Evolutionary conservation across 2,329 filamentous ascomycete species (phyloP).

Genomic region (Neofusicoccum laricinum): DNA sequence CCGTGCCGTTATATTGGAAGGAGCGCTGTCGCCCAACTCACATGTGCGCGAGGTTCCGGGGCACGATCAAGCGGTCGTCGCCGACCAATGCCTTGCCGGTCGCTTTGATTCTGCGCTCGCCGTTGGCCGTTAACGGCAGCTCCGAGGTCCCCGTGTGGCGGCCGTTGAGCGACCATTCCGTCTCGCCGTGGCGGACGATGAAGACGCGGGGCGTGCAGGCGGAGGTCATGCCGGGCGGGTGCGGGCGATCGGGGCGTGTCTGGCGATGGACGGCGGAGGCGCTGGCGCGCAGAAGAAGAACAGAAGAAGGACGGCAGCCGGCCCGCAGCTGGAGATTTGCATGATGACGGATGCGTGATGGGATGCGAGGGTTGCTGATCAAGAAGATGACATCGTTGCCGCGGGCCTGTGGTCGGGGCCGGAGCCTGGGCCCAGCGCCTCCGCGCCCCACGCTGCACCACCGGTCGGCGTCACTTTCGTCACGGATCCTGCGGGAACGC

Average conservation of each 20-base stretch:
- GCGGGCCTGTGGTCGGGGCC: not conserved
- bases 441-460: not conserved
- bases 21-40: conserved; percentile 42
- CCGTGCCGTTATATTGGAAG: not conserved
- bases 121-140: conserved; percentile 77
- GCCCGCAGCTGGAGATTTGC: not conserved
- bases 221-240: conserved; percentile 11
- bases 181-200: conserved; percentile 79
- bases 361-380: not conserved
- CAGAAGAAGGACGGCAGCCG: not conserved
- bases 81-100: conserved; percentile 85
- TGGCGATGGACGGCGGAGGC: not conserved
- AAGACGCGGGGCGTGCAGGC: conserved; percentile 49
- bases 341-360: conserved; percentile 2
- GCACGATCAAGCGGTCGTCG: conserved; percentile 78
- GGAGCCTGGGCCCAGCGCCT: not conserved
- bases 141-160: conserved; percentile 77
- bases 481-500: not conserved
- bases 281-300: not conserved
- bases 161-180: conserved; percentile 88
- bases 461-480: not conserved
- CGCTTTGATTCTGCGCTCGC: conserved; percentile 52
- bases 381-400: conserved; percentile 7
- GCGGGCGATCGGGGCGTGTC: not conserved
- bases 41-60: conserved; percentile 78